Base-by-base conservation (phyloP, 1,139 yeast genomes). In the Kodamaea suecica region DNA sequence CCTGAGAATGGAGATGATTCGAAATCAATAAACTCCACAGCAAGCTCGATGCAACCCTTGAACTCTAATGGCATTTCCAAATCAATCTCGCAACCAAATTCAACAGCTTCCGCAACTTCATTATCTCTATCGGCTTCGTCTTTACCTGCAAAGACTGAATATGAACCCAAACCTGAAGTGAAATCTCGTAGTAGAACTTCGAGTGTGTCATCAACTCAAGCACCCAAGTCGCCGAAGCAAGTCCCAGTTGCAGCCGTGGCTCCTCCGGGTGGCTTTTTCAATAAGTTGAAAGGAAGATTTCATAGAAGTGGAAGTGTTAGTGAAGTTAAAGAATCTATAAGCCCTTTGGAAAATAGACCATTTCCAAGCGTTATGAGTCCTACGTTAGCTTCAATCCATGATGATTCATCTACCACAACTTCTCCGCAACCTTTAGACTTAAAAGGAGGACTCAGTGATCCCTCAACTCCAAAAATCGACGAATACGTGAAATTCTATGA, bases 401-500 rank as follows among this genome's bases (percentile, higher is more conserved):
- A 7, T 9, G 12, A 6, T 24, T 10, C 27, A 12, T 24, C 12
- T 7, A 6, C 9, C 7, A 24, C 30, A 9, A 12, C 8, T 10
- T 16, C 23, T 3, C 8, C 15, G 2, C n/a, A 20, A 9, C 8
- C 23, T 12, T 7, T 11, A 3, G 31, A 17, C n/a, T 30, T 20
- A 11, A 23, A 17, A 9, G 11, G 15, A 4, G 25, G 44, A 10
- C 35, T 33, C 5, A 41, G 37, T 6, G 16, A 43, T 3, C 23
- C 47, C 4, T 20, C 27, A 85, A 80, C 47, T 80, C 83, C 2
- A 13, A 66, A 76, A 43, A 52, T 82, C 26, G 75, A 76, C 27
- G 79, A 76, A 35, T 82, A 80, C 48, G 61, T 82, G 38, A 63
- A 66, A 33, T 73, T 71, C 46, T 77, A 73, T 48, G 63, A 65